Evolutionary conservation across 805 yeast genomes (phyloP).

Genomic region (Hanseniaspora hatyaiensis): DNA sequence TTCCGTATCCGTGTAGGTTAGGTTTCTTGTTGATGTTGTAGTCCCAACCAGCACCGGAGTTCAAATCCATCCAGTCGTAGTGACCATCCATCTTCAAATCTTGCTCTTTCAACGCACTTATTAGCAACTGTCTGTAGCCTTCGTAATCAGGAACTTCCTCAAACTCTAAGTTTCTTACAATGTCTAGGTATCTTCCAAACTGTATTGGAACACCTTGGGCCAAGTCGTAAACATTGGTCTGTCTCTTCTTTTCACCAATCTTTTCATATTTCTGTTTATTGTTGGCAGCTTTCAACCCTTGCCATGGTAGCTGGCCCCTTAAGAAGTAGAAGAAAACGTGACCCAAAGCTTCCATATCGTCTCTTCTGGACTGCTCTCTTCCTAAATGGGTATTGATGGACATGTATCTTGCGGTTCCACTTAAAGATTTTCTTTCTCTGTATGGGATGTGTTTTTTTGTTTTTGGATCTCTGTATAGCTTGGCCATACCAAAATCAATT

Average conservation of each 20-base stretch:
- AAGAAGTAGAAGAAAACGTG: conserved; percentile 92
- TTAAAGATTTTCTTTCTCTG: conserved; percentile 85
- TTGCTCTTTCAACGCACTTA: conserved; percentile 62
- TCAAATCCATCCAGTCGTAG: conserved; percentile 95
- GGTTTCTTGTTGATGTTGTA: conserved; percentile 79
- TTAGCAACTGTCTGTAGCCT: conserved; percentile 64
- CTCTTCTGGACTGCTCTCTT: conserved; percentile 91
- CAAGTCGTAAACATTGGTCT: conserved; percentile 73
- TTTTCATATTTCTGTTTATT: conserved; percentile 96
- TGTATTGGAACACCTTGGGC: conserved; percentile 86
- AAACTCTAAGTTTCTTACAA: conserved; percentile 77
- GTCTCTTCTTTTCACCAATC: conserved; percentile 90
- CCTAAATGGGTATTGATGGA: conserved; percentile 95
- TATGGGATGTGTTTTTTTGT: conserved; percentile 93
- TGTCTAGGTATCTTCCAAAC: conserved; percentile 80
- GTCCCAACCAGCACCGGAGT: conserved; percentile 95
- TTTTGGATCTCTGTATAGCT: conserved; percentile 92
- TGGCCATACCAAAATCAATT: conserved; percentile 98
- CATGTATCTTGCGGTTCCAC: conserved; percentile 99
- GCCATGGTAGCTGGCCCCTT: conserved; percentile 96
- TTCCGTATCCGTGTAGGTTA: conserved; percentile 90
- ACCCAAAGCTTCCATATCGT: conserved; percentile 91
- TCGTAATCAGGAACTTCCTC: conserved; percentile 94
- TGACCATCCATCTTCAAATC: conserved; percentile 72
- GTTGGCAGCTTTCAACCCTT: conserved; percentile 94